Conservation (phyloP, 371 early-diverging fungal species). For the Mortierella sp. region DNA sequence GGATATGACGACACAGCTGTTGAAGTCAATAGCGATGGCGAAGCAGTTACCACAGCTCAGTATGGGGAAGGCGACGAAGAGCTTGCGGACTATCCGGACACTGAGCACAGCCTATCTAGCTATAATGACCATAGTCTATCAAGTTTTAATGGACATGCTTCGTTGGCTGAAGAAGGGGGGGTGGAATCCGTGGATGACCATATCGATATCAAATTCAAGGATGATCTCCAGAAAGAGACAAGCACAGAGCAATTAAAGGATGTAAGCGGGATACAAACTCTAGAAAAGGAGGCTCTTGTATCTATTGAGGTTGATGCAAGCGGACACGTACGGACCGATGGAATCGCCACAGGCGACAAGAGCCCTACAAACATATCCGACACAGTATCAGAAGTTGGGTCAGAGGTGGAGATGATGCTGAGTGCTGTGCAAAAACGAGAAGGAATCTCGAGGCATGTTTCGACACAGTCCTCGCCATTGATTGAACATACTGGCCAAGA, state of each 20-base stretch:
- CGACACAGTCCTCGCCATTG: conserved; percentile 26
- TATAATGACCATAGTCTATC: neutral
- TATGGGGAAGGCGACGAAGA: conserved; percentile 7
- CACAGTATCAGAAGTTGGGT: conserved; percentile 47
- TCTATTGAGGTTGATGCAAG: neutral
- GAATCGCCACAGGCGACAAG: neutral
- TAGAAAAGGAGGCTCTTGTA: neutral
- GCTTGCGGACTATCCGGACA: neutral
- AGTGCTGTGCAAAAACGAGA: conserved; percentile 46
- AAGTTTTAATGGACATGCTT: neutral
- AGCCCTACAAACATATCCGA: conserved; percentile 20
- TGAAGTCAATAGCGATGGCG: conserved; percentile 26
- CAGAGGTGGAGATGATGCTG: conserved; percentile 49
- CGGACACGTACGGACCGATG: neutral
- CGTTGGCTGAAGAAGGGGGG: neutral
- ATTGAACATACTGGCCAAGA: neutral
- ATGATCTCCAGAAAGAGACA: neutral
- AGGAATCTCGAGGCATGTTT: conserved; percentile 29
- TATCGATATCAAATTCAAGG: neutral
- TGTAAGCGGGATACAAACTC: neutral
- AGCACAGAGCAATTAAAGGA: neutral
- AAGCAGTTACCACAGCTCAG: neutral
- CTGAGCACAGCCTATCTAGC: neutral
- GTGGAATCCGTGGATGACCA: neutral
- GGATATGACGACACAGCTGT: conserved; percentile 15